Percentiles rank a stretch among this genome's conserved stretches.
phyloP scores from a whole-genome alignment of 73 alveolate species.

The Paramecium tetraurelia region DNA sequence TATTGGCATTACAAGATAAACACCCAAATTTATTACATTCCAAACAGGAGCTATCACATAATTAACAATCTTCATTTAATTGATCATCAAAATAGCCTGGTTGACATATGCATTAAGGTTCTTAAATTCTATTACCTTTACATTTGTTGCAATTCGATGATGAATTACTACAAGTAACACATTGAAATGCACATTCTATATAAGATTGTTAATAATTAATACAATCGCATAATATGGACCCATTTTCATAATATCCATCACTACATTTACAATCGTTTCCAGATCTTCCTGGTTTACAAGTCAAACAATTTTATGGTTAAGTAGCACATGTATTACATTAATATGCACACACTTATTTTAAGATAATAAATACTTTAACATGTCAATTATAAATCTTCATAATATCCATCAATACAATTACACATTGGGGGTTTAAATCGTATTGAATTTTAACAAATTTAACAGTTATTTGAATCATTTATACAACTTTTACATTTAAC shows the following conservation, averaged over 20 bases:
- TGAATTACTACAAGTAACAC: not conserved
- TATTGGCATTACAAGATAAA: not conserved
- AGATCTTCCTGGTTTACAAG: not conserved
- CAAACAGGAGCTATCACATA: not conserved
- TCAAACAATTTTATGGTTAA: not conserved
- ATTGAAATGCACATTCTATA: not conserved
- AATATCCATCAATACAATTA: not conserved
- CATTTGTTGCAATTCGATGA: not conserved
- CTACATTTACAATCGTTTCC: not conserved
- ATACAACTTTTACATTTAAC: not conserved
- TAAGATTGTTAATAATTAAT: not conserved
- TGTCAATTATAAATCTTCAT: not conserved
- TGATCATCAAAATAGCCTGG: constrained; percentile 20
- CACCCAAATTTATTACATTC: not conserved
- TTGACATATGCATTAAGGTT: not conserved
- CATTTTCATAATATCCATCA: not conserved
- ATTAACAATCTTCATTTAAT: not conserved
- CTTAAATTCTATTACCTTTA: not conserved
- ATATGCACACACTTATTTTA: not conserved
- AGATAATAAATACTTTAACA: not conserved
- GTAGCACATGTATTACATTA: not conserved
- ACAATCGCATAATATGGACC: not conserved
- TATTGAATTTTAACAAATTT: not conserved
- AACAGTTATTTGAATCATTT: not conserved
- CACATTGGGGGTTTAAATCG: not conserved